A percentile compares a stretch with the other conserved stretches of the same genome.
Conservation (phyloP, 2,329 filamentous ascomycete genomes). For the Aspergillus fructus region DNA sequence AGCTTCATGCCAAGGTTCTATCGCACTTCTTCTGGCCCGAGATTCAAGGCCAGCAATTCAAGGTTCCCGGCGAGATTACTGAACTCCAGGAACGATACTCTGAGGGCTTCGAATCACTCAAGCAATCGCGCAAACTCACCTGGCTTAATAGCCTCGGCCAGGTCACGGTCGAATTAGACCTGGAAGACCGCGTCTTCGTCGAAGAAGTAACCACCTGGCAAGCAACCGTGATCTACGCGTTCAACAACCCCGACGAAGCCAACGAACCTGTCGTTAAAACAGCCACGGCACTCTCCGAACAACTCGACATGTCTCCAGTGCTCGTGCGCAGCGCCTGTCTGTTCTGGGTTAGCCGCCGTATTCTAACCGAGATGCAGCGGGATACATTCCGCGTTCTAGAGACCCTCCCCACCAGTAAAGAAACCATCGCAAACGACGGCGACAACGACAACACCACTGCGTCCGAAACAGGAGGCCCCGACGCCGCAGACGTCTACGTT, state of each 20-base stretch:
- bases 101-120: conserved; percentile 73
- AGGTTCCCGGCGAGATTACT: conserved; percentile 44
- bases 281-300: conserved; percentile 45
- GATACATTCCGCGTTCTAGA: conserved; percentile 60
- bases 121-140: conserved; percentile 78
- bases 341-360: conserved; percentile 63
- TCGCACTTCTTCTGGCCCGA: conserved; percentile 93
- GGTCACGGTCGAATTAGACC: conserved; percentile 75
- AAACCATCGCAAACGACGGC: conserved; percentile 3
- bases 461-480: not conserved
- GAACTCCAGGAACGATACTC: conserved; percentile 70
- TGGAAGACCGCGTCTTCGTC: conserved; percentile 74
- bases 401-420: conserved; percentile 41
- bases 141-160: conserved; percentile 84
- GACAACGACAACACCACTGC: not conserved
- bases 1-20: conserved; percentile 78
- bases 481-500: conserved; percentile 18
- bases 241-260: conserved; percentile 52
- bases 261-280: conserved; percentile 41
- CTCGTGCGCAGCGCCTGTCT: conserved; percentile 60
- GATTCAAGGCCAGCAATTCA: conserved; percentile 58
- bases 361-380: conserved; percentile 48
- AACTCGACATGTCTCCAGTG: conserved; percentile 55
- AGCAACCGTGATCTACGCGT: conserved; percentile 82
- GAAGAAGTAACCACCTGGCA: conserved; percentile 79